Evolutionary conservation across 2,329 filamentous ascomycete species (phyloP), one percentile per base, ranked within the genome.

Genomic region (Claviceps sorghi): DNA sequence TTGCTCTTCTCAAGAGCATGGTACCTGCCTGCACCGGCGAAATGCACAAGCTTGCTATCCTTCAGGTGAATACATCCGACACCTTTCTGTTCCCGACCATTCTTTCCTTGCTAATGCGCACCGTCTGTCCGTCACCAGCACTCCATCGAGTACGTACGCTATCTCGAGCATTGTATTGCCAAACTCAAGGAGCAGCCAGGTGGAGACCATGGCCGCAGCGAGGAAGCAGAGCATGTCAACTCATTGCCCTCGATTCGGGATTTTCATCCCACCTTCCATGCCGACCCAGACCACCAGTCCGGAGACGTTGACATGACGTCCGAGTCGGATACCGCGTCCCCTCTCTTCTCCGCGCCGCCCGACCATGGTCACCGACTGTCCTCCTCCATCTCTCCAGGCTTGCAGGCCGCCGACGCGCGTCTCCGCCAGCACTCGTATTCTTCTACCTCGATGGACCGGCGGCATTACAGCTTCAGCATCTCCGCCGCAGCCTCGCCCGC

Each of bases 11-110:
- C 58, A 97, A 97, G 70, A 80, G 84, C 61, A 89, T 98, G 86
- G 94, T 97, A 53, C 93, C 93, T 0, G 91, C 93, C 2, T 97
- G 93, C 67, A 82, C 79, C n/a, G 90, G 89, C 7, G 91, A 97
- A 63, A 97, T 97, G 93, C 93, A 97, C 68, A 98, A 98, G 69
- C 72, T 97, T 53, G 89, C 90, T 17, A 96, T 97, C 59, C 71
- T 97, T 49, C 89, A 96, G 80, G 90, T 94, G 66, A 57, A 76
- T 67, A 2, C 10, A n/a, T 26, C 2, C 2, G 9, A 7, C 5
- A 29, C 22, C 0, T 30, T 32, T 30, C 29, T 21, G 21, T 32
- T 10, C 13, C 13, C 17, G 36, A 38, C 34, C 34, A 15, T 36
- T 4, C 34, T 8, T 36, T 19, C n/a, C 29, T 44, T 44, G 21